Percentiles rank a stretch among this genome's conserved stretches.
These are phyloP conservation scores for Trypanosoma conorhini DNA, from an alignment of 208 protist genomes.

Conservation along the genomic window DNA sequence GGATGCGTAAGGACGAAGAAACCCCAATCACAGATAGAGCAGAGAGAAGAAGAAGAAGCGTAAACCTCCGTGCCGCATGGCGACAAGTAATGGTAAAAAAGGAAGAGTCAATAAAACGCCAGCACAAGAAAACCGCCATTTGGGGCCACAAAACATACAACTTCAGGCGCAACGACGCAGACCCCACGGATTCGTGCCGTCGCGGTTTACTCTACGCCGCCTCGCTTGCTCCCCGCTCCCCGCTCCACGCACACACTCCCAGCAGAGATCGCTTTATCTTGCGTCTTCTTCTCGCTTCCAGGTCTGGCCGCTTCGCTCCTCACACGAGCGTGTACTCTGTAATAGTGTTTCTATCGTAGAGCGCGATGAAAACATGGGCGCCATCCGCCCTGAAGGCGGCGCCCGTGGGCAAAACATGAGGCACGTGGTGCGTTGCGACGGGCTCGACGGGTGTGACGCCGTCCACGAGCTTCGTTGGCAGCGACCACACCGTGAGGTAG, in stretches of 20 bases:
- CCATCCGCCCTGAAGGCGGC: constrained; percentile 21
- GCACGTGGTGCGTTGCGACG: constrained; percentile 14
- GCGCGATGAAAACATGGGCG: constrained; percentile 4
- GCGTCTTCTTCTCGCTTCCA: constrained; percentile 2
- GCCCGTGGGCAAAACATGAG: constrained; percentile 28
- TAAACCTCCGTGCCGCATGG: background rate
- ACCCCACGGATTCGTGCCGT: too few relatives aligned
- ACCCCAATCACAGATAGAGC: background rate
- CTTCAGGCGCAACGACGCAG: too few relatives aligned
- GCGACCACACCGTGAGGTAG: constrained; percentile 41
- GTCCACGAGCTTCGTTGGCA: background rate
- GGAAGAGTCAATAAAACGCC: too few relatives aligned
- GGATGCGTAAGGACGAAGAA: constrained; percentile 5
- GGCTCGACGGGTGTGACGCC: background rate
- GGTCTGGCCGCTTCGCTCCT: background rate
- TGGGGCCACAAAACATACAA: too few relatives aligned
- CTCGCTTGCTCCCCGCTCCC: too few relatives aligned
- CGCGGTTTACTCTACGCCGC: too few relatives aligned
- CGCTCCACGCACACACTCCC: background rate
- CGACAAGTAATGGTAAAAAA: background rate
- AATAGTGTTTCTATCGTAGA: constrained; percentile 22
- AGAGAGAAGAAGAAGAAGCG: background rate
- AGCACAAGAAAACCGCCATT: too few relatives aligned
- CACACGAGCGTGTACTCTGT: constrained; percentile 16
- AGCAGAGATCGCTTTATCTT: background rate